Evolutionary conservation across 208 protist species (phyloP), one percentile per base, ranked within the genome.

Genomic region (Acanthamoeba rhysodes): DNA sequence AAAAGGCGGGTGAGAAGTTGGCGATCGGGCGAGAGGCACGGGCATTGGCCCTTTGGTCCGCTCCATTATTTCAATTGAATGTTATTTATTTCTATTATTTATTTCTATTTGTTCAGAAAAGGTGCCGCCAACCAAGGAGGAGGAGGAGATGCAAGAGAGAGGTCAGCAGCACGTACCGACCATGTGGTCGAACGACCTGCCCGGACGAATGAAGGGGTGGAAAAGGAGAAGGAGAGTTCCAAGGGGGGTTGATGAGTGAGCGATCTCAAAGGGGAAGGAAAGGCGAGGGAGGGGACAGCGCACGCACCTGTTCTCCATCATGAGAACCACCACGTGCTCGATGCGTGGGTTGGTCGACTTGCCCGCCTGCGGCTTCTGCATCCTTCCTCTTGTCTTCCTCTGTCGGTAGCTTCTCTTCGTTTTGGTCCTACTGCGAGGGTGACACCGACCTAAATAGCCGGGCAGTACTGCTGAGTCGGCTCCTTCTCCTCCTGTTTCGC

Each of bases 261-360:
- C 57, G 3, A 2, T 2, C 57, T 24, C 70, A 29, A 85, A 59
- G 6, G 24, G n/a, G 64, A 85, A 22, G 4, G 45, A 29, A 8
- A 85, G 78, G 45, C 59, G 34, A 14, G 41, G 34, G 29, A 41
- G 7, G 48, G 24, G 29, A 0, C 27, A 20, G 72, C 5, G 14
- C 41, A 14, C 5, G n/a, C 5, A 85, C 78, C 78, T 85, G 78
- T 85, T 85, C 78, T 85, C 78, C 18, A 85, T 10, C 78, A 85
- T 85, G 78, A 85, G 78, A 50, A 85, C 45, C 37, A 85, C 78
- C 78, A 85, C 78, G 24, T 85, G 78, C 78, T 85, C 78, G 78
- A 85, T 85, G 37, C 78, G 78, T 6, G 78, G 78, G 78, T 85
- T 85, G 45, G 78, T 85, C 48, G 78, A 85, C 78, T 85, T 85